A percentile compares a stretch with the other conserved stretches of the same genome.
Evolutionary conservation across 345 rosid genomes (phyloP).

Genomic region (Eucalyptus erythrocorys): DNA sequence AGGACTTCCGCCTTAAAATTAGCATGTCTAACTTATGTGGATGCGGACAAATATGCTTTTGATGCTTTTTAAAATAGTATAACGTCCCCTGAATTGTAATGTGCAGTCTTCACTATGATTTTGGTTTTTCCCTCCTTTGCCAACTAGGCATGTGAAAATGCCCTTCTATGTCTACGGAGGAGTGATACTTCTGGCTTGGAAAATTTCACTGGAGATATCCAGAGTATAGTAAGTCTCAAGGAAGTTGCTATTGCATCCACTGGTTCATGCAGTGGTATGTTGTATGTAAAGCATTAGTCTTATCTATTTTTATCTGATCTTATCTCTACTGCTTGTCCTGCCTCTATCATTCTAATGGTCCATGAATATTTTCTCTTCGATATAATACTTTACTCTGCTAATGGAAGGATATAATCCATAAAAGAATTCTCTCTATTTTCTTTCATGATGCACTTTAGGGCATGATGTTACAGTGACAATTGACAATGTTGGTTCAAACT

Average conservation of each 20-base stretch:
- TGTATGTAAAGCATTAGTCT: not conserved
- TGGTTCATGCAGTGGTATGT: slow-evolving; percentile 55
- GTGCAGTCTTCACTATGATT: not conserved
- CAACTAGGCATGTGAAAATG: slow-evolving; percentile 57
- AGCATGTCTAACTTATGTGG: not conserved
- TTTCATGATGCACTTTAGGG: not conserved
- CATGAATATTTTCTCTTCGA: not conserved
- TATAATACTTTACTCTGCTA: not conserved
- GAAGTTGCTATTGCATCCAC: slow-evolving; percentile 27
- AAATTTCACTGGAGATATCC: not conserved
- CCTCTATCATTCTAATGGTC: not conserved
- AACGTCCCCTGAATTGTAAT: not conserved
- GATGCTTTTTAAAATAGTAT: not conserved
- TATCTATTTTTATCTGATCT: not conserved
- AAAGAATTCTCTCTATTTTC: not conserved
- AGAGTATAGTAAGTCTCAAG: slow-evolving; percentile 33
- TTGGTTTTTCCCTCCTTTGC: not conserved
- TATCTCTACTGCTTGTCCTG: not conserved
- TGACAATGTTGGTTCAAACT: not conserved
- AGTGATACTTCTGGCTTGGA: not conserved
- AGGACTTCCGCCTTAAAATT: not conserved
- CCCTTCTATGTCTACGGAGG: slow-evolving; percentile 28
- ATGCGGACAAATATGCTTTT: not conserved
- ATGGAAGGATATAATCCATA: not conserved
- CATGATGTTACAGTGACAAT: not conserved